Conservation (phyloP, 1,139 yeast species). For the Saccharomyces hybrid region DNA sequence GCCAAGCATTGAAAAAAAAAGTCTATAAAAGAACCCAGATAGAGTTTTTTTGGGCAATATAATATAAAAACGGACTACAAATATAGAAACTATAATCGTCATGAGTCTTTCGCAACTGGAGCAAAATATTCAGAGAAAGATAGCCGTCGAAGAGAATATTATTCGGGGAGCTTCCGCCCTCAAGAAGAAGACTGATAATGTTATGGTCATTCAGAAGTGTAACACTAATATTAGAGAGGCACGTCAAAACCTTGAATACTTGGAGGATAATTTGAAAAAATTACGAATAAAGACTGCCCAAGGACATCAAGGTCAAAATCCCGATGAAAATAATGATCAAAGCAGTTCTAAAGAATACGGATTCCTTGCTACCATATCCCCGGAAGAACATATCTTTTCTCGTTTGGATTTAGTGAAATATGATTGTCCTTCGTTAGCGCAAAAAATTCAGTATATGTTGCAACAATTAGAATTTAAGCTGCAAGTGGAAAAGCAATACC, state of each 20-base stretch:
- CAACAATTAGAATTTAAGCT: conserved; percentile 89
- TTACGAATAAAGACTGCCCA: conserved; percentile 38
- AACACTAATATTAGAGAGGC: conserved; percentile 88
- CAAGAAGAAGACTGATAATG: conserved; percentile 69
- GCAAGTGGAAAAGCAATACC: conserved; percentile 88
- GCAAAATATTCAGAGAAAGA: conserved; percentile 67
- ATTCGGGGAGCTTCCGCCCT: conserved; percentile 80
- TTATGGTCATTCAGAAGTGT: conserved; percentile 82
- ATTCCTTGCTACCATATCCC: conserved; percentile 27
- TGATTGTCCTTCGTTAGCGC: conserved; percentile 94
- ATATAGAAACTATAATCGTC: not conserved
- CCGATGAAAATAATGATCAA: conserved; percentile 3
- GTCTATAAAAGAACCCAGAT: not conserved
- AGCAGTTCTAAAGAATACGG: conserved; percentile 17
- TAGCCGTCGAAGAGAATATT: conserved; percentile 80
- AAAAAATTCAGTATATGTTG: conserved; percentile 88
- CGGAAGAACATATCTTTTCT: conserved; percentile 36
- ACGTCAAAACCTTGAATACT: conserved; percentile 80
- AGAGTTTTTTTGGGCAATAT: too few relatives aligned
- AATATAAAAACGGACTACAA: not conserved
- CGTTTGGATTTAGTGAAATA: conserved; percentile 79
- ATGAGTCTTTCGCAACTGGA: conserved; percentile 25
- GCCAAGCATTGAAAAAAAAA: too few relatives aligned
- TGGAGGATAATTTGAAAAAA: conserved; percentile 68
- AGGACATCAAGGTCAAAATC: conserved; percentile 1